Evolutionary conservation across 2,329 filamentous ascomycete species (phyloP).

Genomic region (Neopestalotiopsis sp.): DNA sequence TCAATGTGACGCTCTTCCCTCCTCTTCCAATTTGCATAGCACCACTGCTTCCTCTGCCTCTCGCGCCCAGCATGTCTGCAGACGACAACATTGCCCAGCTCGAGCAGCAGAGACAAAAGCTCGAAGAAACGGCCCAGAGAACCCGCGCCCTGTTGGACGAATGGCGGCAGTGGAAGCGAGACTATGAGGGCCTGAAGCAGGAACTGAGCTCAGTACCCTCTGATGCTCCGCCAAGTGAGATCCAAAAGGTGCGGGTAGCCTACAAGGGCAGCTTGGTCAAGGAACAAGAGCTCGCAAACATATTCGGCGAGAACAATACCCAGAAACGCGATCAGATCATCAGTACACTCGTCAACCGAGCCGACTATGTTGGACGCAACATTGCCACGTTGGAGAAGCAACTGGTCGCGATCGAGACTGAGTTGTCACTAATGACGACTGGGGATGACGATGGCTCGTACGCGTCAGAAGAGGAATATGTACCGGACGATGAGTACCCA

Average conservation of each 20-base stretch:
- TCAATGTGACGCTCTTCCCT: not conserved
- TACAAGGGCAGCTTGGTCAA: slow-evolving; percentile 71
- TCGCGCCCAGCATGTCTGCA: slow-evolving; percentile 40
- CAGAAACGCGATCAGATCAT: slow-evolving; percentile 68
- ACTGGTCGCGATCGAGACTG: slow-evolving; percentile 69
- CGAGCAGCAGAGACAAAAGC: slow-evolving; percentile 74
- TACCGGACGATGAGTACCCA: not conserved
- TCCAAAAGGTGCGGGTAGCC: slow-evolving; percentile 61
- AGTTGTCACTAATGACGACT: slow-evolving; percentile 65
- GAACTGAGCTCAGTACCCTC: slow-evolving; percentile 68
- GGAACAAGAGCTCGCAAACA: slow-evolving; percentile 61
- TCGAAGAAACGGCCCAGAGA: slow-evolving; percentile 78
- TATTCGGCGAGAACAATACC: slow-evolving; percentile 47
- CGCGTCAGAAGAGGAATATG: not conserved
- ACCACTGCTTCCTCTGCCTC: not conserved
- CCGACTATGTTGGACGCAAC: slow-evolving; percentile 91
- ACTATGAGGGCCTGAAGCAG: slow-evolving; percentile 89
- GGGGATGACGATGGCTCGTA: not conserved
- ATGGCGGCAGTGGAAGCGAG: slow-evolving; percentile 90
- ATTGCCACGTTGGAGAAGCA: slow-evolving; percentile 66
- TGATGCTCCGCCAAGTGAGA: slow-evolving; percentile 55
- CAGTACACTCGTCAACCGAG: slow-evolving; percentile 72
- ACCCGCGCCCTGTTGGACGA: slow-evolving; percentile 79
- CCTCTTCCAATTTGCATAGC: not conserved
- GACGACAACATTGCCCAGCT: slow-evolving; percentile 68